These are phyloP conservation scores for Thyridium curvatum DNA, from an alignment of 2,329 filamentous ascomycete species.

Conservation along the genomic window DNA sequence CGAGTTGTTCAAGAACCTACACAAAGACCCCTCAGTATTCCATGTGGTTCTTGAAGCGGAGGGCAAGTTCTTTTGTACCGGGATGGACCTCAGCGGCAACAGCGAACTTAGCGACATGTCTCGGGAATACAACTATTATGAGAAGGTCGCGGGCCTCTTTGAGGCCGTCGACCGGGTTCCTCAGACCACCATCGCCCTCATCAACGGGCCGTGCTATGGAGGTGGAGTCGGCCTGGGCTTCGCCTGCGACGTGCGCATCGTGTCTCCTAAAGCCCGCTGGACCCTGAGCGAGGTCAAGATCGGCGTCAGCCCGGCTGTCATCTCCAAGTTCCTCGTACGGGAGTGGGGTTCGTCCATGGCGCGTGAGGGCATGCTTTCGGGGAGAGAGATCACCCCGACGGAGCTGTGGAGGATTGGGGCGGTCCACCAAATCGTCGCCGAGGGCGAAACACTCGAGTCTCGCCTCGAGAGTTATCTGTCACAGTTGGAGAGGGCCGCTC, in stretches of 20 bases:
- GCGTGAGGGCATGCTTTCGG: slow-evolving; percentile 25
- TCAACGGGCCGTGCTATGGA: slow-evolving; percentile 30
- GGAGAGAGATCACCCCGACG: slow-evolving; percentile 14
- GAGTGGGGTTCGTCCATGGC: slow-evolving; percentile 25
- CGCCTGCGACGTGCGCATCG: slow-evolving; percentile 27
- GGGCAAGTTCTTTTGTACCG: slow-evolving; percentile 29
- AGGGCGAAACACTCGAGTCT: too few relatives aligned
- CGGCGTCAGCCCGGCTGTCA: slow-evolving; percentile 22
- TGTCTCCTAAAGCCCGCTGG: slow-evolving; percentile 3
- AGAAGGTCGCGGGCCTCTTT: slow-evolving; percentile 18
- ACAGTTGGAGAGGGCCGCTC: slow-evolving; percentile 1
- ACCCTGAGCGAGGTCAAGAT: slow-evolving; percentile 28
- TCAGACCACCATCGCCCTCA: slow-evolving; percentile 27
- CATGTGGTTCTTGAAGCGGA: slow-evolving; percentile 22
- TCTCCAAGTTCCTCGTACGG: slow-evolving; percentile 25
- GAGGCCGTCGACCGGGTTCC: slow-evolving; percentile 24
- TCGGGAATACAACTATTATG: not conserved
- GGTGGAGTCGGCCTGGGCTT: slow-evolving; percentile 32
- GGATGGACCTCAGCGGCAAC: slow-evolving; percentile 19
- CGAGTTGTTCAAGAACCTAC: not conserved
- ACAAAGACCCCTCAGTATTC: slow-evolving; percentile 15
- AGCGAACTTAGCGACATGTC: not conserved
- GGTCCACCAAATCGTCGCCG: too few relatives aligned
- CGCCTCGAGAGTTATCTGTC: too few relatives aligned
- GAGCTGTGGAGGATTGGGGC: slow-evolving; percentile 18